Conservation (phyloP, 2,329 filamentous ascomycete genomes). For the Parasarocladium wereldwijsianum region DNA sequence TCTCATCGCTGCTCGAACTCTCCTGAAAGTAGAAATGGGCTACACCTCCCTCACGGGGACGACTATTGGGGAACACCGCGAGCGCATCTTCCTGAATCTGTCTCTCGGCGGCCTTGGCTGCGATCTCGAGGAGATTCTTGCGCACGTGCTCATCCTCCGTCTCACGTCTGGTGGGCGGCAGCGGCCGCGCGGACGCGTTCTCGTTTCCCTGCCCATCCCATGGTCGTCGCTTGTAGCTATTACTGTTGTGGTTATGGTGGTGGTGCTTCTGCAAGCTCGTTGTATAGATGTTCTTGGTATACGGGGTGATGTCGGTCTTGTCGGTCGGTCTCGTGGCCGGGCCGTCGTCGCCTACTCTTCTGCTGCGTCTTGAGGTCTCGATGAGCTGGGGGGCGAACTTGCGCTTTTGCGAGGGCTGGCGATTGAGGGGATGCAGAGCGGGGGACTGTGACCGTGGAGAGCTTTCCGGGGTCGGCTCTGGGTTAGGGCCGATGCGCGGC, state of each 20-base stretch:
- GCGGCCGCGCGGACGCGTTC: slow-evolving; percentile 13
- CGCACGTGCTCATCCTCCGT: slow-evolving; percentile 62
- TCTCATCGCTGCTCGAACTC: slow-evolving; percentile 43
- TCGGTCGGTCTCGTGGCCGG: slow-evolving; percentile 49
- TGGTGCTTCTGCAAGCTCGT: slow-evolving; percentile 13
- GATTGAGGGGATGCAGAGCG: slow-evolving; percentile 19
- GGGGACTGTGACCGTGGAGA: slow-evolving; percentile 33
- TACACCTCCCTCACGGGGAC: slow-evolving; percentile 52
- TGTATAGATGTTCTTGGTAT: slow-evolving; percentile 46
- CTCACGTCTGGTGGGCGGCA: slow-evolving; percentile 40
- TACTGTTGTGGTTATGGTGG: too few relatives aligned
- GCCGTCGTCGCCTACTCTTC: slow-evolving; percentile 48
- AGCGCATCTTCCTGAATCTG: slow-evolving; percentile 66
- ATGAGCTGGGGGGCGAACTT: slow-evolving; percentile 67
- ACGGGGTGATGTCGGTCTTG: slow-evolving; percentile 58
- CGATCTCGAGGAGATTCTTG: slow-evolving; percentile 64
- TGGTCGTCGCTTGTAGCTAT: slow-evolving; percentile 25
- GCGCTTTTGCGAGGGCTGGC: slow-evolving; percentile 25
- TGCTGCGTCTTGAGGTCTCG: slow-evolving; percentile 60
- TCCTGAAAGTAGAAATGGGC: slow-evolving; percentile 57
- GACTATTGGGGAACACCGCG: slow-evolving; percentile 62
- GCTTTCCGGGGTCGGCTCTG: slow-evolving; percentile 40
- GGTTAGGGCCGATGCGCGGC: slow-evolving; percentile 29
- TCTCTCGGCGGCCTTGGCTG: slow-evolving; percentile 65
- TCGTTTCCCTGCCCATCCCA: slow-evolving; percentile 15